Conservation (phyloP, 176 grass and related monocot species). For the Musa schizocarpa region DNA sequence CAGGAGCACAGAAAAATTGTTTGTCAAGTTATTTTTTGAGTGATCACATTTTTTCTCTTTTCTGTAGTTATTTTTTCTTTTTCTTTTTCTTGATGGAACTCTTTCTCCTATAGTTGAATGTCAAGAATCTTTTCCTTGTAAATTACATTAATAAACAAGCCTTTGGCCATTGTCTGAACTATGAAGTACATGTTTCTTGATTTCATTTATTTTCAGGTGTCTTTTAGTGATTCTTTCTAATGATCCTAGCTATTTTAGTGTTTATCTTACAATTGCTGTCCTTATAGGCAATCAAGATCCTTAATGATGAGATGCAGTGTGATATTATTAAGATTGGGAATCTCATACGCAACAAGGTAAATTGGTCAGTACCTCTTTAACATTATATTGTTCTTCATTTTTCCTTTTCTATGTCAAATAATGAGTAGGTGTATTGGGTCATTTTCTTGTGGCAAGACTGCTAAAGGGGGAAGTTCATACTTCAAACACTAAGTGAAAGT, state of each 20-base stretch:
- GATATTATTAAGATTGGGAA: slow-evolving; percentile 90
- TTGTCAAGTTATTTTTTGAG: not conserved
- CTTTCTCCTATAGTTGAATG: no score
- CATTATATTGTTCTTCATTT: not conserved
- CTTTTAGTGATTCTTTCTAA: not conserved
- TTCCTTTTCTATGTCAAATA: not conserved
- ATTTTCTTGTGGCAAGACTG: not conserved
- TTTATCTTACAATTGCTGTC: not conserved
- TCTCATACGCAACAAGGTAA: slow-evolving; percentile 81
- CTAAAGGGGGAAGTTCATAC: not conserved
- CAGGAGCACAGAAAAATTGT: not conserved
- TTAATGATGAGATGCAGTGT: slow-evolving; percentile 93
- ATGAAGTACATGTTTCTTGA: not conserved
- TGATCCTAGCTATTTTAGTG: not conserved
- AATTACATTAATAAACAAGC: no score
- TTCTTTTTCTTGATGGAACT: no score
- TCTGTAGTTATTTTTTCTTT: not conserved
- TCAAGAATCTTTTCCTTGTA: no score
- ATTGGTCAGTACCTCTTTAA: not conserved
- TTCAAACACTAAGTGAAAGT: no score
- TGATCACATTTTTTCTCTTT: not conserved
- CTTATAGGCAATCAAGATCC: slow-evolving; percentile 77
- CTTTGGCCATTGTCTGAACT: no score
- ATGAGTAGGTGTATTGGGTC: not conserved
- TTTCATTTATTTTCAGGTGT: not conserved